These are phyloP conservation scores for Colletotrichum salicis DNA, from an alignment of 2,329 filamentous ascomycete species.

Conservation along the genomic window DNA sequence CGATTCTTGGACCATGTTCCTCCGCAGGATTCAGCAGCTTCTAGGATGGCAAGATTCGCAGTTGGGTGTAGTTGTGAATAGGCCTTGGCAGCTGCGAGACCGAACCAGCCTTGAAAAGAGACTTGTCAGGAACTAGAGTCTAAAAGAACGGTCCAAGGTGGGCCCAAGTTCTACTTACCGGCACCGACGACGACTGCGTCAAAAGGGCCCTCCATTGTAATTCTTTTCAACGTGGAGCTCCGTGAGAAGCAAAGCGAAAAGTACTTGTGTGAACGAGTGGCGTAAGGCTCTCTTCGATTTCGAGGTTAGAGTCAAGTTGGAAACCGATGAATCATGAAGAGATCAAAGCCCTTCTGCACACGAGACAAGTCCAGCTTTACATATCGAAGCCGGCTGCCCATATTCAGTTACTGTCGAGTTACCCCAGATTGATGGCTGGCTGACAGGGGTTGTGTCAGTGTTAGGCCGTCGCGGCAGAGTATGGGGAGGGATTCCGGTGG, in stretches of 20 bases:
- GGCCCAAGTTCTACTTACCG: neutral
- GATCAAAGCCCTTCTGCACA: neutral
- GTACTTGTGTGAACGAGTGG: neutral
- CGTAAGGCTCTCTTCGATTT: neutral
- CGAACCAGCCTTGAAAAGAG: constrained; percentile 50
- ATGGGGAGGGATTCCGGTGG: neutral
- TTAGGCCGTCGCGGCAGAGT: neutral
- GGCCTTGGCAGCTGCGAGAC: constrained; percentile 63
- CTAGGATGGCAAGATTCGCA: constrained; percentile 59
- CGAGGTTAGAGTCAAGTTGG: neutral
- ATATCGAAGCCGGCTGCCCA: neutral
- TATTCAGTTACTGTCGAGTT: neutral
- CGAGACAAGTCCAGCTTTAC: neutral
- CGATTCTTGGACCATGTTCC: constrained; percentile 70
- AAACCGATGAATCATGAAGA: neutral
- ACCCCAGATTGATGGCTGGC: neutral
- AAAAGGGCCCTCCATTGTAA: neutral
- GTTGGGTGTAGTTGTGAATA: constrained; percentile 60
- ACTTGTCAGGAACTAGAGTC: constrained; percentile 43
- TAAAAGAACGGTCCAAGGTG: neutral
- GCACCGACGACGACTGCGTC: neutral
- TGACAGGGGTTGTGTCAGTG: neutral
- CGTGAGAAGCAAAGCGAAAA: neutral
- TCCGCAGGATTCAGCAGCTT: constrained; percentile 61
- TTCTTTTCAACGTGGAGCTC: neutral